Percentiles rank a stretch among this genome's conserved stretches.
Conservation (phyloP, 352 stramenopile genomes). For the Aphanomyces invadans region DNA sequence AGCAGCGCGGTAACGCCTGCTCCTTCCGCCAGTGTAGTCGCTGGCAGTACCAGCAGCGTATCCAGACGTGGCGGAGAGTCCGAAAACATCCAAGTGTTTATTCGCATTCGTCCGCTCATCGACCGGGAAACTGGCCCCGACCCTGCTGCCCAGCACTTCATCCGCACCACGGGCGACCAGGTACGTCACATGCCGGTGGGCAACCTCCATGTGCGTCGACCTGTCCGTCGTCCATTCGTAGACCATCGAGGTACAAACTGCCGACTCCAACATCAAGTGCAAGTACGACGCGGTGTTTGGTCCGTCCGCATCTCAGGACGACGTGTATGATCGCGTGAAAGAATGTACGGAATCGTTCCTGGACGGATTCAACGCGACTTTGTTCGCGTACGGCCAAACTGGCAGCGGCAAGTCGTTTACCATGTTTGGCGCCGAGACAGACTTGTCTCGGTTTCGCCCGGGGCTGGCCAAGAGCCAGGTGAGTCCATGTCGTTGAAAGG, state of each 20-base stretch:
- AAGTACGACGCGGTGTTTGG: slow-evolving; percentile 78
- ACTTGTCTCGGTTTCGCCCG: slow-evolving; percentile 58
- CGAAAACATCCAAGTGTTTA: slow-evolving; percentile 79
- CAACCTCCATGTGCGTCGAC: not conserved
- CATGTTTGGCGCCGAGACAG: slow-evolving; percentile 74
- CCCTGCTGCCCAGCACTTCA: slow-evolving; percentile 30
- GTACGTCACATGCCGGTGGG: slow-evolving; percentile 24
- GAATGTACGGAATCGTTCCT: slow-evolving; percentile 77
- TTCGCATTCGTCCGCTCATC: slow-evolving; percentile 73
- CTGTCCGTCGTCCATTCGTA: too few relatives aligned
- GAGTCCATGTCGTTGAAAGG: not conserved
- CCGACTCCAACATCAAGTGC: slow-evolving; percentile 66
- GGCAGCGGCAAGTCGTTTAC: slow-evolving; percentile 83
- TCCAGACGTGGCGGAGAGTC: slow-evolving; percentile 17
- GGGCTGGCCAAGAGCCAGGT: slow-evolving; percentile 66
- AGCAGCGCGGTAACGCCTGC: not conserved
- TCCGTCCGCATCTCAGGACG: slow-evolving; percentile 55
- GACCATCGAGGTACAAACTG: slow-evolving; percentile 70
- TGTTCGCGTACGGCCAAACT: slow-evolving; percentile 81
- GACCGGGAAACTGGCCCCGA: slow-evolving; percentile 41
- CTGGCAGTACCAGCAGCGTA: not conserved
- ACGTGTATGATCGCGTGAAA: slow-evolving; percentile 69
- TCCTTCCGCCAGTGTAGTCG: not conserved
- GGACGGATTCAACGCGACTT: slow-evolving; percentile 72
- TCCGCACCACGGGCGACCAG: slow-evolving; percentile 39